phyloP scores from a whole-genome alignment of 2,329 filamentous ascomycete species.

The Thielaviopsis populi region DNA sequence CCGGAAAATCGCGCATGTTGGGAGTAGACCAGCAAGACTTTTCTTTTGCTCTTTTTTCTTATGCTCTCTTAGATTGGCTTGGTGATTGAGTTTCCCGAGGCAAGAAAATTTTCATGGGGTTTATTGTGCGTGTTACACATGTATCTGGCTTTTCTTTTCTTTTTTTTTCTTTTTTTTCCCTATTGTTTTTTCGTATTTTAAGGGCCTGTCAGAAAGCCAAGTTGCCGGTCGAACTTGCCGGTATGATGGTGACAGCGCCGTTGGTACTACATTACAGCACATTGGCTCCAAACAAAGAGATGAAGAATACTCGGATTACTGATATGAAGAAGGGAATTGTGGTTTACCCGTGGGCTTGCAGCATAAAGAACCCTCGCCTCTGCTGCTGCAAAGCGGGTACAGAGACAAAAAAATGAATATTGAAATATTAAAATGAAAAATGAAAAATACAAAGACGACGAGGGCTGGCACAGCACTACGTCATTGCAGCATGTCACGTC shows the following conservation, averaged over 20 bases:
- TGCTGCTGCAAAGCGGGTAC: background rate
- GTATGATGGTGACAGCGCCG: background rate
- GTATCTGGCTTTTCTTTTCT: background rate
- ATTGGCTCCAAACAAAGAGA: background rate
- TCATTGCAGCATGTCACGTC: conserved; percentile 2
- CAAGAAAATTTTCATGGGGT: background rate
- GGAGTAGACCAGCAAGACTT: background rate
- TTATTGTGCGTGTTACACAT: background rate
- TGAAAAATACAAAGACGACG: no score
- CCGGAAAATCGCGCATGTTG: background rate
- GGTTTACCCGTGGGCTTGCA: background rate
- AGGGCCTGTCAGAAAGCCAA: background rate
- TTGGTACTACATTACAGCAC: background rate
- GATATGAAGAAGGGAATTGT: background rate
- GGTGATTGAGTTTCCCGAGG: background rate
- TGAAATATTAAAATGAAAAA: no score
- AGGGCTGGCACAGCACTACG: background rate
- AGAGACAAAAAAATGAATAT: background rate
- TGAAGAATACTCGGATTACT: background rate
- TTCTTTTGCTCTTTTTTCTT: background rate
- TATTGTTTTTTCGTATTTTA: background rate
- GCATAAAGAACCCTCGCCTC: background rate
- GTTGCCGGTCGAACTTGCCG: no score
- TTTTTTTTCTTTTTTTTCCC: background rate
- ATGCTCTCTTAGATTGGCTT: background rate